phyloP scores from a whole-genome alignment of 2,329 filamentous ascomycete species.

The Hymenoscyphus scutula region DNA sequence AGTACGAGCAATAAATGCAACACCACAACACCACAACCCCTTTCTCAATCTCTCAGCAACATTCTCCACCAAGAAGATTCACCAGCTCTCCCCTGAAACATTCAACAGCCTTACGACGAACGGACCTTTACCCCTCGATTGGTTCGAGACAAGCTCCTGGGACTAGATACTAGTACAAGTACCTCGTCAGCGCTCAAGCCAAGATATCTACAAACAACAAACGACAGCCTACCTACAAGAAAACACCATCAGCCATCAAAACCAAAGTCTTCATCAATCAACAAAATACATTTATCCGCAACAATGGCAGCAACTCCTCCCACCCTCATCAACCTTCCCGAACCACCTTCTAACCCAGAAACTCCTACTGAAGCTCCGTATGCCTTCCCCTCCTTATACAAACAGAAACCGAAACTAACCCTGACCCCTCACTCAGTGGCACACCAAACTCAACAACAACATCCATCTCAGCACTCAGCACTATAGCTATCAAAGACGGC shows the following conservation, averaged over 20 bases:
- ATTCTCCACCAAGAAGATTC: neutral
- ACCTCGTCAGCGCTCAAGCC: neutral
- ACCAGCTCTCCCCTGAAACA: neutral
- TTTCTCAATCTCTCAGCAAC: no score
- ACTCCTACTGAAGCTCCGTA: constrained; percentile 91
- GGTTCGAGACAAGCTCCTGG: neutral
- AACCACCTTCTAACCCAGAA: constrained; percentile 75
- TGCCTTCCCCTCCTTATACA: constrained; percentile 40
- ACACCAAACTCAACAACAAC: constrained; percentile 92
- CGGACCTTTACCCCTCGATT: neutral
- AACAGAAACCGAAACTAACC: constrained; percentile 15
- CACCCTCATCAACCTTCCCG: constrained; percentile 82
- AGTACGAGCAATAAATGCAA: neutral
- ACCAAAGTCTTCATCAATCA: neutral
- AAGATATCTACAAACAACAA: neutral
- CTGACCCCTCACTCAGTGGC: constrained; percentile 55
- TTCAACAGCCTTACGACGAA: neutral
- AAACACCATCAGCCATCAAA: neutral
- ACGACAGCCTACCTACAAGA: neutral
- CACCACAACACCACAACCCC: no score
- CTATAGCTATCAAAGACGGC: constrained; percentile 94
- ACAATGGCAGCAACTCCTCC: constrained; percentile 25
- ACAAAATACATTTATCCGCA: neutral
- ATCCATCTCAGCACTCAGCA: constrained; percentile 86
- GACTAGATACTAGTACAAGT: neutral